Evolutionary conservation across 1,284 basidiomycete genomes (phyloP), one percentile per base, ranked within the genome.

Genomic region (Naganishia albida): DNA sequence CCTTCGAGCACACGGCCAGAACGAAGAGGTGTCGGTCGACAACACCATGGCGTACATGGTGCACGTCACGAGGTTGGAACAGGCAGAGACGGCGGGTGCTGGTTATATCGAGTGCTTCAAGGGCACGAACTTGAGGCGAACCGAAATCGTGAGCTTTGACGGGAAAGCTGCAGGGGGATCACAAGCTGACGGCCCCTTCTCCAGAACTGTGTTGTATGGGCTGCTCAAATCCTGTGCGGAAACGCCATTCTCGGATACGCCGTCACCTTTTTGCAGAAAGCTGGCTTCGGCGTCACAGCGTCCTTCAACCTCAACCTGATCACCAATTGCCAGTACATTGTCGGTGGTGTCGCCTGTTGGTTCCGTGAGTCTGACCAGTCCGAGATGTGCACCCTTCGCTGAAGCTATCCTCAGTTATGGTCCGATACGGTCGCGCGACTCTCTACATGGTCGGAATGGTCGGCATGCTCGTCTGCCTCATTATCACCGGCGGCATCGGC

Each of bases 371-470:
- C 4, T 18, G 18, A 25, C 16, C 3, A 49, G n/a, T n/a, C n/a
- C n/a, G n/a, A n/a, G n/a, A n/a, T n/a, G n/a, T n/a, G 23, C 3
- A 3, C 16, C 13, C 12, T 13, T 51, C 10, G 15, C 56, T 60
- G 15, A 64, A 23, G 1, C 1, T 53, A 48, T 25, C 49, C 8
- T 20, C 51, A 53, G 51, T 53, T 4, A 76, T 82, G 70, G 66
- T 65, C 18, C 66, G 69, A 42, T 52, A 76, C 51, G 79, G 80
- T 34, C 75, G 81, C 46, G 75, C 80, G n/a, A 72, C 75, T 1
- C 70, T 83, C 39, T 83, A 82, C 74, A 75, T 80, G 67, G 71
- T 64, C 46, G 82, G 81, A 30, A 73, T 81, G 50, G 69, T 71
- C 20, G 51, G 70, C 65, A 80, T 80, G 76, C 69, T 75, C 48